Conservation (phyloP, 1,284 basidiomycete species). For the Ustilago shanxiensis region DNA sequence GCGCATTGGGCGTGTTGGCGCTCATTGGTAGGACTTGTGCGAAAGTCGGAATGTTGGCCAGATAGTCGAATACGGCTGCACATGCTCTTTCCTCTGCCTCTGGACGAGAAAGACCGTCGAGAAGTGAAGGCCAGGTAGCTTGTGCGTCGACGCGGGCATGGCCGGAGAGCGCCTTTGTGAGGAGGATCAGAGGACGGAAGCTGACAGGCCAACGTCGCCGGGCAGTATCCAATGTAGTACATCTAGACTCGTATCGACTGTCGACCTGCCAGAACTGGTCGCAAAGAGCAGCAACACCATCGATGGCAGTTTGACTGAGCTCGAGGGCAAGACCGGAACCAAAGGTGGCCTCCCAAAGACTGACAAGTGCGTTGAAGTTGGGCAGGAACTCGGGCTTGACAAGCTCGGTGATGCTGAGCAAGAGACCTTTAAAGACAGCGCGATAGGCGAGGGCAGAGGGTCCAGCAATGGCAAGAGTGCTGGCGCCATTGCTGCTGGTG, state of each 20-base stretch:
- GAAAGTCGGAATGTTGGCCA: slow-evolving; percentile 80
- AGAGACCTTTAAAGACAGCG: slow-evolving; percentile 81
- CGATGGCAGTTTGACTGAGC: slow-evolving; percentile 43
- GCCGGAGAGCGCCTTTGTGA: slow-evolving; percentile 81
- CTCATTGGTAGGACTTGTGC: slow-evolving; percentile 78
- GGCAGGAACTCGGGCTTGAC: slow-evolving; percentile 76
- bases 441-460: slow-evolving; percentile 85
- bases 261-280: slow-evolving; percentile 82
- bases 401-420: slow-evolving; percentile 79
- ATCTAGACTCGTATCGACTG: slow-evolving; percentile 74
- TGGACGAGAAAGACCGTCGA: slow-evolving; percentile 29
- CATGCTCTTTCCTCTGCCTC: slow-evolving; percentile 71
- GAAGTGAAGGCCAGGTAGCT: slow-evolving; percentile 44
- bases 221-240: slow-evolving; percentile 83
- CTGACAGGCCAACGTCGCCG: slow-evolving; percentile 84
- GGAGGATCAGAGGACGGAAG: slow-evolving; percentile 78
- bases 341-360: slow-evolving; percentile 84
- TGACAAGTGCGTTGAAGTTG: slow-evolving; percentile 77
- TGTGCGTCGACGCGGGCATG: slow-evolving; percentile 39
- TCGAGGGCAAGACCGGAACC: slow-evolving; percentile 71
- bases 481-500: slow-evolving; percentile 50
- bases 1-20: slow-evolving; percentile 75
- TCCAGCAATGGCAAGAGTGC: slow-evolving; percentile 75
- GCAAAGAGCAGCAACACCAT: slow-evolving; percentile 81
- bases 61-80: slow-evolving; percentile 79